Evolutionary conservation across 2,329 filamentous ascomycete genomes (phyloP).

Genomic region (Arthrobotrys iridis): DNA sequence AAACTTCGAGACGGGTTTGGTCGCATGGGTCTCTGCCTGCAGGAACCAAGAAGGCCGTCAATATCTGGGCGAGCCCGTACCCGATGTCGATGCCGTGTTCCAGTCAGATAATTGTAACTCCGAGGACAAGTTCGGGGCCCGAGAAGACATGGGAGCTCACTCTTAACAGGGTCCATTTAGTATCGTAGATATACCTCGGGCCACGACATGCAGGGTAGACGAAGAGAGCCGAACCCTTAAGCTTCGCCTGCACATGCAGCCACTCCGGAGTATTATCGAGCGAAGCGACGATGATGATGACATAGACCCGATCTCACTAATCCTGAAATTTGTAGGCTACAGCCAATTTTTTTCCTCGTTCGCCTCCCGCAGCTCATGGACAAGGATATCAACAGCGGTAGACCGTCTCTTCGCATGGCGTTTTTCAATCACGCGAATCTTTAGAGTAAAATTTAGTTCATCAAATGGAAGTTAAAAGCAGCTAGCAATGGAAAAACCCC

Average conservation of each 20-base stretch:
- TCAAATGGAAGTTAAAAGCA: conserved; percentile 27
- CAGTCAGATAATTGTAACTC: conserved; percentile 15
- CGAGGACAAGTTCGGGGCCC: conserved; percentile 2
- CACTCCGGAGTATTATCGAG: conserved; percentile 34
- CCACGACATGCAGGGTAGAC: conserved; percentile 35
- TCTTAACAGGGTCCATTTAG: conserved; percentile 8
- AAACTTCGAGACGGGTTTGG: neutral
- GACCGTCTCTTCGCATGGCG: conserved; percentile 17
- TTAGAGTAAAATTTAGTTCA: conserved; percentile 51
- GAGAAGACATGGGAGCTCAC: neutral
- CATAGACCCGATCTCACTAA: conserved; percentile 33
- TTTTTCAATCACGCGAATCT: conserved; percentile 53
- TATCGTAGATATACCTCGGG: conserved; percentile 32
- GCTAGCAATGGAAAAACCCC: conserved; percentile 25
- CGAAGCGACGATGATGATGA: conserved; percentile 29
- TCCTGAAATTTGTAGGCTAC: conserved; percentile 14
- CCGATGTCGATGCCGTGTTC: neutral
- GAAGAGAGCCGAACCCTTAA: conserved; percentile 25
- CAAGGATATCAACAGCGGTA: conserved; percentile 26
- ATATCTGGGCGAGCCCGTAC: conserved; percentile 1
- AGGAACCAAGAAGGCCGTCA: conserved; percentile 50
- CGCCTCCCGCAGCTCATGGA: conserved; percentile 15
- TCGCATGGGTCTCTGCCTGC: conserved; percentile 23
- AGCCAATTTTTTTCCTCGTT: conserved; percentile 19
- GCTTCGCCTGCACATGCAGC: conserved; percentile 41